These are phyloP conservation scores for Botryotinia narcissicola DNA, from an alignment of 2,329 filamentous ascomycete species.

Conservation along the genomic window DNA sequence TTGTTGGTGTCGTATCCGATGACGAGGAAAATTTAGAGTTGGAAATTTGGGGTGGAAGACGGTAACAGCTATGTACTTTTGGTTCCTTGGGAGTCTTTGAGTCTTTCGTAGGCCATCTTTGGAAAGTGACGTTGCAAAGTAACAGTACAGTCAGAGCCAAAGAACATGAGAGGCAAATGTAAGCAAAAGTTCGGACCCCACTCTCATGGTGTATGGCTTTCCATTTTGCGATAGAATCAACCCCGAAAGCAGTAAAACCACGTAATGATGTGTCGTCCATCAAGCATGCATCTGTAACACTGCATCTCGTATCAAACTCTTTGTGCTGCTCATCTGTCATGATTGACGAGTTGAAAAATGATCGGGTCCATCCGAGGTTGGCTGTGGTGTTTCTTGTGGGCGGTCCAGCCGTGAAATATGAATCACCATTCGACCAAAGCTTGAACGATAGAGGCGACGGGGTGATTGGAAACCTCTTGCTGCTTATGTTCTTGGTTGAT, in stretches of 20 bases:
- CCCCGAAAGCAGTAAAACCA: conserved; percentile 20
- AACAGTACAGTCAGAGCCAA: neutral
- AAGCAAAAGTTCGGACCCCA: conserved; percentile 12
- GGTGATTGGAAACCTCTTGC: conserved; percentile 39
- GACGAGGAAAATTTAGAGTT: neutral
- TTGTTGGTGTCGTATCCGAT: neutral
- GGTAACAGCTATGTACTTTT: neutral
- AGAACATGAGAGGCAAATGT: conserved; percentile 19
- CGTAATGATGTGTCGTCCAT: conserved; percentile 28
- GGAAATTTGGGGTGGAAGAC: conserved; percentile 11
- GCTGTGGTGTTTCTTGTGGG: conserved; percentile 42
- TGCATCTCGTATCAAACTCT: conserved; percentile 37
- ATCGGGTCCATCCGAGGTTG: conserved; percentile 45
- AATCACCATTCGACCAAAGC: conserved; percentile 48
- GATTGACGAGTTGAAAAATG: conserved; percentile 50
- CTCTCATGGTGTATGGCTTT: conserved; percentile 20
- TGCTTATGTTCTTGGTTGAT: conserved; percentile 31
- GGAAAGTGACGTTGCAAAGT: conserved; percentile 12
- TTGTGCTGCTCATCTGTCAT: conserved; percentile 37
- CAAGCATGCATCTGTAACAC: conserved; percentile 38
- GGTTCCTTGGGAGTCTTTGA: conserved; percentile 8
- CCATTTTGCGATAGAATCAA: conserved; percentile 22
- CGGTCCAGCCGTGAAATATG: conserved; percentile 45
- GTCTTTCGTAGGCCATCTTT: conserved; percentile 9
- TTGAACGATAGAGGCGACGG: conserved; percentile 46